Evolutionary conservation across 2,329 filamentous ascomycete species (phyloP), one percentile per base, ranked within the genome.

Genomic region (Hymenotorrendiella dingleyae): DNA sequence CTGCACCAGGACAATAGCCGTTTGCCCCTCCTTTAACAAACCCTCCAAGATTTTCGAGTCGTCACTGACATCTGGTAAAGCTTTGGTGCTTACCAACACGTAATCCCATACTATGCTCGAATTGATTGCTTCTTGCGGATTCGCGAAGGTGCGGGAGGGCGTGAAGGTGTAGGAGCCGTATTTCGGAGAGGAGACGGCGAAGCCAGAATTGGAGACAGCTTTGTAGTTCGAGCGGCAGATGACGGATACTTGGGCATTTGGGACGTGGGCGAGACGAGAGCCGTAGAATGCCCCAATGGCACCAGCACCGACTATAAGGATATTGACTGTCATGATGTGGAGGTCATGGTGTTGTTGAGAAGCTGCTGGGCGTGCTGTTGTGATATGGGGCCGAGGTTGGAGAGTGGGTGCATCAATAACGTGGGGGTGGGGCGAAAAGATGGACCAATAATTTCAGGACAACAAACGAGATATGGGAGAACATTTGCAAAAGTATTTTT

Each of bases 221-320:
- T 68, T 63, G 68, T 84, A 87, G 66, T 88, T 88, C 29, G 83
- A 86, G 36, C 84, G 76, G 50, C 83, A 86, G 41, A 86, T 78
- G 33, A 86, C 76, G 4, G 83, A 86, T 37, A 84, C 78, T 44
- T 74, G 67, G 29, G 80, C 67, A 42, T 41, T 38, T 32, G 52
- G 38, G 64, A 76, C 75, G 53, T 76, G 68, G 53, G 84, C 79
- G 12, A 86, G 70, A 17, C 82, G 71, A 6, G 81, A 84, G 35
- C 79, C 82, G 55, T 85, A 86, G 66, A 86, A 86, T 42, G 80
- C 82, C 42, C 82, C 82, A 30, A 86, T 80, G 47, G 82, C 82
- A 51, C 82, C 82, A 17, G 81, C 82, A 58, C 82, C 82, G 45
- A 85, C 74, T 52, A 86, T 80, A 43, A 85, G 71, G 43, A 84